These are phyloP conservation scores for Rhodomyrtus tomentosa DNA, from an alignment of 345 rosid genomes.

Conservation along the genomic window DNA sequence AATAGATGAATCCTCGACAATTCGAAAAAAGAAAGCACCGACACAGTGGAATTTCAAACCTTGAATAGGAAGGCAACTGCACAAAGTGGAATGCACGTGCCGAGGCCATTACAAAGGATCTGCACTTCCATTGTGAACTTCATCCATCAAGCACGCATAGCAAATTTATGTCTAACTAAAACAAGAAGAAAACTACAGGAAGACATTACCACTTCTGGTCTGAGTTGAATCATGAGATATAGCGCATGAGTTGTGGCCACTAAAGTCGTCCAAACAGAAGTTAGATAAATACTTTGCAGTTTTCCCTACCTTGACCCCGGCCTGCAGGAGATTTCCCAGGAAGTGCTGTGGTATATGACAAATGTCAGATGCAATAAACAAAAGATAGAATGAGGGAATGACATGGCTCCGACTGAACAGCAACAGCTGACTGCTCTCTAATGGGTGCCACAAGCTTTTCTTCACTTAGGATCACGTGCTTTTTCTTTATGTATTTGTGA, in stretches of 20 bases:
- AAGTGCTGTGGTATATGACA: neutral
- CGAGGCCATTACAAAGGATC: conserved; percentile 96
- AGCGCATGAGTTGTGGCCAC: conserved; percentile 57
- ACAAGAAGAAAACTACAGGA: neutral
- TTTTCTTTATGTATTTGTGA: neutral
- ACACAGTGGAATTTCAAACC: conserved; percentile 21
- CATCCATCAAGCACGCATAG: neutral
- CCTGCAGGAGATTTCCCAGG: neutral
- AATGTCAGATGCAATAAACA: neutral
- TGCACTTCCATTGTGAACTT: neutral
- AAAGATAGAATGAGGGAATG: neutral
- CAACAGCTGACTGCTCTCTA: neutral
- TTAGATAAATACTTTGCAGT: conserved; percentile 52
- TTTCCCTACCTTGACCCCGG: conserved; percentile 17
- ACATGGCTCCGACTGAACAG: neutral
- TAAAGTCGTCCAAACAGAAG: conserved; percentile 78
- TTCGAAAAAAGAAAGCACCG: neutral
- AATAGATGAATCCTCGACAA: neutral
- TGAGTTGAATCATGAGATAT: conserved; percentile 63
- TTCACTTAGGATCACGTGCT: neutral
- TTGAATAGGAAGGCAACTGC: conserved; percentile 74
- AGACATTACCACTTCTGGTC: conserved; percentile 75
- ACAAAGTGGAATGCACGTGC: conserved; percentile 67
- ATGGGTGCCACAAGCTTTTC: neutral
- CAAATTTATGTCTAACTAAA: neutral